These are phyloP conservation scores for Magnolia officinalis DNA, from an alignment of 164 flowering plant genomes.

Conservation along the genomic window DNA sequence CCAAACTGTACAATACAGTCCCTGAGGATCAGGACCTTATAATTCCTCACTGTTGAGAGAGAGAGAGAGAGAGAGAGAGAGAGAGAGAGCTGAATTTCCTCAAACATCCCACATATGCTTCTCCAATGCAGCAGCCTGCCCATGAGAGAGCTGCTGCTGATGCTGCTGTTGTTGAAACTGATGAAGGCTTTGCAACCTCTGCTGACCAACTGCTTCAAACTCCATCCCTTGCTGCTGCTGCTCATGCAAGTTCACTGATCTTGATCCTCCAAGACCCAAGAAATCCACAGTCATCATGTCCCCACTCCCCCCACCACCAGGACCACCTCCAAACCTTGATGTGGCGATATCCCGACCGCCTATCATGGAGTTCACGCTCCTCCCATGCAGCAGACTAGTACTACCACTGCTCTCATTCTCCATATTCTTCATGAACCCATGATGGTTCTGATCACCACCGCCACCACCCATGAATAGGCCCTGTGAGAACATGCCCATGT, in stretches of 20 bases:
- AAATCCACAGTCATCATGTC: constrained; percentile 49
- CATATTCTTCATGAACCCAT: constrained; percentile 26
- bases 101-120: constrained; percentile 4
- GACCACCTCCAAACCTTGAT: constrained; percentile 16
- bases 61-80: neutral
- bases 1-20: too few species aligned
- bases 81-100: neutral
- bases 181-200: neutral
- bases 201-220: neutral
- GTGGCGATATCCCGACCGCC: constrained; percentile 11
- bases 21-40: neutral
- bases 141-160: neutral
- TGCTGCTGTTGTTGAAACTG: neutral
- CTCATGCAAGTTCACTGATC: constrained; percentile 20
- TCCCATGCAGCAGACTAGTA: constrained; percentile 12
- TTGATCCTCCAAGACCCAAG: constrained; percentile 42
- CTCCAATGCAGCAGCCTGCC: neutral
- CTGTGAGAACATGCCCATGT: constrained; percentile 27
- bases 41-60: neutral
- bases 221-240: constrained; percentile 26
- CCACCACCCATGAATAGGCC: constrained; percentile 20
- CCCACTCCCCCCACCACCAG: constrained; percentile 8
- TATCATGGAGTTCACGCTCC: constrained; percentile 4
- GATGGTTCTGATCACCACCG: constrained; percentile 27
- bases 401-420: constrained; percentile 15